These are phyloP conservation scores for Suillus discolor DNA, from an alignment of 768 basidiomycete genomes.

Conservation along the genomic window DNA sequence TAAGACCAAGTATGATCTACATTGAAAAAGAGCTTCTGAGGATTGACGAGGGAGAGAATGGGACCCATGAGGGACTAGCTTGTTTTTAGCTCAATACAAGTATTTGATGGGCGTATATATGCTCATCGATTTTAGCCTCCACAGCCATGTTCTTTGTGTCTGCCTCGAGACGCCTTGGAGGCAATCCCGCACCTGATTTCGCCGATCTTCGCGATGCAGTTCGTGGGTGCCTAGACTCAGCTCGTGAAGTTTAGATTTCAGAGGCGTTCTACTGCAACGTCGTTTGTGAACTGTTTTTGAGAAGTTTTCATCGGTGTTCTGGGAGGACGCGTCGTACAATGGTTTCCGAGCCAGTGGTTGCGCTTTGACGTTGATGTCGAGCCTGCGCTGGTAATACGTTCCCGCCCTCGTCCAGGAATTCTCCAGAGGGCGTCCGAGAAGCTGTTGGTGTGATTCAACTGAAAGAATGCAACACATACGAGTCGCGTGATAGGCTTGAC, in stretches of 20 bases:
- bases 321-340: constrained; percentile 53
- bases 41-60: constrained; percentile 74
- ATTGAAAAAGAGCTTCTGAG: constrained; percentile 71
- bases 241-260: not conserved
- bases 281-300: not conserved
- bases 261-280: not conserved
- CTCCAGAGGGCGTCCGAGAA: constrained; percentile 20
- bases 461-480: not conserved
- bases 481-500: not conserved
- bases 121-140: constrained; percentile 36
- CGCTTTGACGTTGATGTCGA: not conserved
- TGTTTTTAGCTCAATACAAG: not conserved
- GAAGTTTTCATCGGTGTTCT: not conserved
- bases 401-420: constrained; percentile 21
- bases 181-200: constrained; percentile 44
- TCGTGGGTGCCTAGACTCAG: not conserved
- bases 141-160: constrained; percentile 45
- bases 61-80: constrained; percentile 48
- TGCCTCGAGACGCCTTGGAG: constrained; percentile 43
- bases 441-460: not conserved
- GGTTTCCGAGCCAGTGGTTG: not conserved
- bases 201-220: constrained; percentile 49
- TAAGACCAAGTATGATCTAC: constrained; percentile 85
- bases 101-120: not conserved
- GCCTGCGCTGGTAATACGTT: constrained; percentile 20